Base-by-base conservation (phyloP, 441 rosid genomes). In the Adansonia rubrostipa region DNA sequence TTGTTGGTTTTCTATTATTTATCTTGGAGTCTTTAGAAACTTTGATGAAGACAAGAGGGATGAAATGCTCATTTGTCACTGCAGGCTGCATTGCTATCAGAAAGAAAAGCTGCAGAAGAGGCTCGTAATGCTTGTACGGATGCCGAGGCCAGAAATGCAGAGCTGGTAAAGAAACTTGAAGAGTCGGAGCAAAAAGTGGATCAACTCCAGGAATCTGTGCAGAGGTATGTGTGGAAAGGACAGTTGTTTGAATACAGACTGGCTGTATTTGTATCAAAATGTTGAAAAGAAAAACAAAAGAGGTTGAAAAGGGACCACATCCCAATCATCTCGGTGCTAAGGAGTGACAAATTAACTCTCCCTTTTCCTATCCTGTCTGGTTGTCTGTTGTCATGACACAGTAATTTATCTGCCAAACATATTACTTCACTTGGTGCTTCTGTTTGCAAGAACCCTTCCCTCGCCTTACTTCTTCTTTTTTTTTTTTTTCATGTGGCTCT, bases 191-290 rank as follows among this genome's bases (percentile, higher is more conserved):
- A 73, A 82, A 95, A 90, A 87, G 88, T 87, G 81, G 97, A 92
- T 73, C 99, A 95, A 80, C 95, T 97, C 86, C 99, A 95, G 89
- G 99, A 97, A 78, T 95, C 96, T 47, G 87, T 93, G 54, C 99
- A 97, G 85, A 97, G 99, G 99, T 97, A 80, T 82, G 93, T 87
- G 65, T 44, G 74, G 28, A 44, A 8, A 78, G 15, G 44, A 72
- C 20, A 69, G 62, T 14, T 71, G 28, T 68, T 71, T 79, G 68
- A 7, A 69, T 53, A 71, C 48, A 62, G 42, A 75, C 44, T 69
- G 51, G 5, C 71, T 13, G 24, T 48, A 56, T 75, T 51, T 73
- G 20, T 36, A 33, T 61, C 36, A 70, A 71, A 62, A 50, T 33
- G n/a, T 28, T 22, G 13, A 65, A 50, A 40, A 75, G 72, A 15